Evolutionary conservation across 73 alveolate genomes (phyloP).

Genomic region (Symbiodinium pilosum): DNA sequence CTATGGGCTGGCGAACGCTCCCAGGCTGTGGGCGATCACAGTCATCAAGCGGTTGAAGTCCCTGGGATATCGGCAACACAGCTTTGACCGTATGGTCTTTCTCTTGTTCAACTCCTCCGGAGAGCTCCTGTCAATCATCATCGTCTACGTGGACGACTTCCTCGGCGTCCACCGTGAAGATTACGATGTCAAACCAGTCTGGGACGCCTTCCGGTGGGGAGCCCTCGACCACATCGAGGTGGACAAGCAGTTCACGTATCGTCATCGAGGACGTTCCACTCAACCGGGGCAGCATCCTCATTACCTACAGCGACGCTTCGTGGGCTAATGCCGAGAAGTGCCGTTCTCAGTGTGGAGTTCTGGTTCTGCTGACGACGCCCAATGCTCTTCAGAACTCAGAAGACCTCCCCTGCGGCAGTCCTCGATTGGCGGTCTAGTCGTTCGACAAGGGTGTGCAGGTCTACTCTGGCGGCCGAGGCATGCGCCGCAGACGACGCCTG

Average conservation of each 20-base stretch:
- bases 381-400: background rate
- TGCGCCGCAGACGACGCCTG: background rate
- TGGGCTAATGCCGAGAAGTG: slow-evolving; percentile 13
- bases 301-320: slow-evolving; percentile 7
- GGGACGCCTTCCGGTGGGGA: background rate
- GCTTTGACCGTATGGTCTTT: background rate
- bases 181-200: background rate
- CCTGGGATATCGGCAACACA: background rate
- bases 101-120: background rate
- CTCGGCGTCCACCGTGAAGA: background rate
- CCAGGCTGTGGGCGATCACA: too few relatives aligned
- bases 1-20: background rate
- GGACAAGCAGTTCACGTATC: slow-evolving; percentile 20
- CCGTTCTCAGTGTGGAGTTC: background rate
- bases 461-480: slow-evolving; percentile 1
- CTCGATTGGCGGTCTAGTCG: background rate
- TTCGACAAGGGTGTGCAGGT: background rate
- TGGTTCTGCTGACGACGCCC: slow-evolving; percentile 13
- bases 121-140: background rate
- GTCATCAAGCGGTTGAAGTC: too few relatives aligned
- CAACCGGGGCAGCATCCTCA: background rate
- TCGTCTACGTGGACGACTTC: background rate
- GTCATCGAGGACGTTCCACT: background rate
- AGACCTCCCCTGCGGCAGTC: background rate
- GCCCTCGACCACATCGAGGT: background rate